Base-by-base conservation (phyloP, 257 asterid genomes). In the Euphrasia confusa region DNA sequence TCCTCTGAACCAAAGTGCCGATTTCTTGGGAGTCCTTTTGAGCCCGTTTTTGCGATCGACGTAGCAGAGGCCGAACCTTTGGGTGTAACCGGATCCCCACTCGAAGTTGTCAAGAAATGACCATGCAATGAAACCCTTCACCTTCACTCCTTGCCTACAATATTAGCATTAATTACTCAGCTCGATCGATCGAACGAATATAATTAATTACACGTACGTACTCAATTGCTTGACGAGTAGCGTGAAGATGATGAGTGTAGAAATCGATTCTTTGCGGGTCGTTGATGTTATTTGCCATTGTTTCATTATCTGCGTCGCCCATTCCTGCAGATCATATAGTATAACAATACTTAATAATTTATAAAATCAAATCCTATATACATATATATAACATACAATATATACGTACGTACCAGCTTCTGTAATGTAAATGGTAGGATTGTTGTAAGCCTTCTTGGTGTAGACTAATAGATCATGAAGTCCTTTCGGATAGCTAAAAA, bases 91-190 rank as follows among this genome's bases (percentile, higher is more conserved):
- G 6, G 78, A 70, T 0, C 2, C 37, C 87, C 90, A 80, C 63
- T 78, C 81, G 33, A 70, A 74, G 42, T 37, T 56, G 56, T 83
- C 90, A 26, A 78, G 30, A 57, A 76, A 78, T 1, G 84, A 68
- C 87, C 90, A 80, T 10, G 74, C 66, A n/a, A 83, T 60, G 9
- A 71, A 78, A 0, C 90, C 90, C 72, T 80, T 80, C 1, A 83
- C 82, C 4, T 71, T 66, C 37, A 75, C 85, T 4, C 83, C 78
- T 2, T 72, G 18, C 50, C 88, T 82, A n/a, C 11, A 21, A 30
- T 30, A 30, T 2, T 21, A 21, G 24, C 24, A 21, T 21, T 21
- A 21, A 21, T 21, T 21, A 21, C 0, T 21, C 24, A 21, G 24
- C 24, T 21, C 24, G 24, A 21, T 21, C 24, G 24, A 21, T 21